These are phyloP conservation scores for Bauhinia variegata DNA, from an alignment of 306 rosid species.

Conservation along the genomic window DNA sequence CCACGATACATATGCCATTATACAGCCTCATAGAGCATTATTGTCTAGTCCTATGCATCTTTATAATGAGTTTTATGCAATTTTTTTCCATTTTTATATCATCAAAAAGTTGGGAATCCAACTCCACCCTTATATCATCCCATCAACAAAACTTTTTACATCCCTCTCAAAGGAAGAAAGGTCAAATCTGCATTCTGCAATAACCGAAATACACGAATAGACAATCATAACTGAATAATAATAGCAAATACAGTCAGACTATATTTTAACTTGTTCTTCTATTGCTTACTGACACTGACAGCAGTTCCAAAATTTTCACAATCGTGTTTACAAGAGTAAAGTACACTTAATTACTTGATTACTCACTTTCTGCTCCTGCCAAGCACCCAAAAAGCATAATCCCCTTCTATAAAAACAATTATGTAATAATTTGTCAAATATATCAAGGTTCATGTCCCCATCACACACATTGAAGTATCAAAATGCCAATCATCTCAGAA, in stretches of 20 bases:
- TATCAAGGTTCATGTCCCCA: no score
- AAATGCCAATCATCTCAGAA: no score
- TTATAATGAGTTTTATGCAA: constrained; percentile 2
- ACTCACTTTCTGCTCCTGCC: neutral
- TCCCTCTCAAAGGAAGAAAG: neutral
- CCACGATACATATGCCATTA: neutral
- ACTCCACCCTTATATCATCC: neutral
- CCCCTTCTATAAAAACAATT: no score
- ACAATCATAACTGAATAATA: neutral
- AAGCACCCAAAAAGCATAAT: neutral
- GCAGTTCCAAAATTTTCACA: neutral
- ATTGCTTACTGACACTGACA: neutral
- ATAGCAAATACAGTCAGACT: neutral
- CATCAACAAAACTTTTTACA: neutral
- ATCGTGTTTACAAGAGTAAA: neutral
- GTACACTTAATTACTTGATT: neutral
- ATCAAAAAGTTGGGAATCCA: neutral
- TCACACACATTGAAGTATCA: no score
- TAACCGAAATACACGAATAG: no score
- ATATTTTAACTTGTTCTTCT: neutral
- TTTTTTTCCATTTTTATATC: neutral
- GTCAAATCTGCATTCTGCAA: neutral
- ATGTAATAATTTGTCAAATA: no score
- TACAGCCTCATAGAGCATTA: neutral
- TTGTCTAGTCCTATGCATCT: constrained; percentile 4